phyloP scores from a whole-genome alignment of 2,329 filamentous ascomycete genomes.

The Pestalotiopsis sp. region DNA sequence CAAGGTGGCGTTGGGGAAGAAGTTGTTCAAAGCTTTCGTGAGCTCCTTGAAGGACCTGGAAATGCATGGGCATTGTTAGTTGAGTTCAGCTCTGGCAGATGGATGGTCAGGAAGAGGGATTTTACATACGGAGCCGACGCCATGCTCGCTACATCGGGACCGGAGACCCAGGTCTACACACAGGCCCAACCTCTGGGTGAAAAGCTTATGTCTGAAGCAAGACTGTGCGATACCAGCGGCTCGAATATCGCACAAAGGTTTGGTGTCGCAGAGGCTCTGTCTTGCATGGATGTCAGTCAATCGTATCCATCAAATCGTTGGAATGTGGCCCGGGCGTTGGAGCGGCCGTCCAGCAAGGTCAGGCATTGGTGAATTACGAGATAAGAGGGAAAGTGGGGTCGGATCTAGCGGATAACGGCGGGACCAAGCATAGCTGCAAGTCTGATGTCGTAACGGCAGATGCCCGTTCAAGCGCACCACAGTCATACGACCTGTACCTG shows the following conservation, averaged over 20 bases:
- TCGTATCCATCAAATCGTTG: neutral
- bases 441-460: neutral
- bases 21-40: slow-evolving; percentile 57
- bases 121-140: slow-evolving; percentile 12
- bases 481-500: slow-evolving; percentile 2
- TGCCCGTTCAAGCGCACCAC: neutral
- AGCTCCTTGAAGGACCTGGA: slow-evolving; percentile 64
- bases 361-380: slow-evolving; percentile 4
- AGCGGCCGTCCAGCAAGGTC: neutral
- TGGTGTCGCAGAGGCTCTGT: neutral
- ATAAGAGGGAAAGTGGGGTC: slow-evolving; percentile 6
- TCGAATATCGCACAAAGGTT: slow-evolving; percentile 2
- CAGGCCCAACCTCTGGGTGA: neutral
- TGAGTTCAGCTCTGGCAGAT: neutral
- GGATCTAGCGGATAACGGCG: slow-evolving; percentile 4
- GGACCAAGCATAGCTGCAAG: neutral
- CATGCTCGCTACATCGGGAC: slow-evolving; percentile 12
- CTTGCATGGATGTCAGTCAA: neutral
- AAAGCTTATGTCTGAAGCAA: neutral
- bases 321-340: neutral
- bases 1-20: slow-evolving; percentile 50
- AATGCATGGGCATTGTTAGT: neutral
- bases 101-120: neutral
- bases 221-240: neutral
- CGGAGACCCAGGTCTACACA: neutral